Conservation (phyloP, 2,329 filamentous ascomycete species). For the Colletotrichum zoysiae region DNA sequence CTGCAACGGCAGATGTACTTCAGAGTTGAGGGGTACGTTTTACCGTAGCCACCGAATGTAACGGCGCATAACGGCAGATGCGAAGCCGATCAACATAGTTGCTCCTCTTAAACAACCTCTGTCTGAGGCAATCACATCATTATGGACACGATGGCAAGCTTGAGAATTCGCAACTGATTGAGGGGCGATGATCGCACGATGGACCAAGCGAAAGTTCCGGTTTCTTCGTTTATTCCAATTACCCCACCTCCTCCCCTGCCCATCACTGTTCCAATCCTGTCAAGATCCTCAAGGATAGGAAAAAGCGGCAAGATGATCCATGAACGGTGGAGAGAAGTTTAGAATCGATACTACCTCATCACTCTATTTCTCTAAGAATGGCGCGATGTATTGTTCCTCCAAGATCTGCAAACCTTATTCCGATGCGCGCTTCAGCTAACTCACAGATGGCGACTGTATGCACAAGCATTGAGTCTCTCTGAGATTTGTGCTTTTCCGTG, state of each 20-base stretch:
- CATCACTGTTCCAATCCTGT: background rate
- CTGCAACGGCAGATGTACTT: slow-evolving; percentile 20
- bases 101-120: background rate
- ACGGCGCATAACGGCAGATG: background rate
- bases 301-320: background rate
- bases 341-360: background rate
- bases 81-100: background rate
- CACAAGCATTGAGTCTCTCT: background rate
- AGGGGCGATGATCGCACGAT: background rate
- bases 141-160: slow-evolving; percentile 22
- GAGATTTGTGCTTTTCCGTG: too few relatives aligned
- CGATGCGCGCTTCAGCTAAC: background rate
- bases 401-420: slow-evolving; percentile 30
- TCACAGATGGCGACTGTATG: background rate
- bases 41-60: background rate
- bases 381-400: slow-evolving; percentile 21
- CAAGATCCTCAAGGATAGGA: background rate
- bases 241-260: background rate
- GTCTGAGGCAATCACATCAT: slow-evolving; percentile 26
- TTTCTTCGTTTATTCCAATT: background rate
- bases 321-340: background rate
- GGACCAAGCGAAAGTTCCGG: background rate
- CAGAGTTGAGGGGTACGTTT: background rate
- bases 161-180: slow-evolving; percentile 2
- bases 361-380: slow-evolving; percentile 20